Evolutionary conservation across 352 stramenopile species (phyloP), one percentile per base, ranked within the genome.

Genomic region (Globisporangium emineosum): DNA sequence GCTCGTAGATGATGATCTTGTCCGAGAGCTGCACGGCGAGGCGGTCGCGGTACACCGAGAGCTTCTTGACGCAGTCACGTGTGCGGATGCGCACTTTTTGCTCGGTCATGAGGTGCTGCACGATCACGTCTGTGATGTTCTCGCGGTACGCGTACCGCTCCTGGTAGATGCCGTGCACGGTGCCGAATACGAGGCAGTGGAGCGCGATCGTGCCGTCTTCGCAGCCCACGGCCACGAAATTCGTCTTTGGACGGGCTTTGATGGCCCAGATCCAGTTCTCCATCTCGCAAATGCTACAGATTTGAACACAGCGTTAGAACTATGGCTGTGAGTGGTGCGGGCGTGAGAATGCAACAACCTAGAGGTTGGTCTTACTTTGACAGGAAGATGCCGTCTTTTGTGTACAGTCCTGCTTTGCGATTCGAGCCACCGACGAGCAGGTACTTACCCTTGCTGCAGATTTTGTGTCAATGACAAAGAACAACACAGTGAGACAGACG

Each of bases 41-140:
- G 3, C 92, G 83, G 59, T 98, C 88, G 54, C 82, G 88, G 67
- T 98, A 98, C 5, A 98, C 77, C 15, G 91, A 95, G 40, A 98
- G 86, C 69, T 98, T 97, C 71, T 97, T 95, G 66, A 98, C 92
- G 64, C 93, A 97, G 70, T 98, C 94, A n/a, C 90, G 80, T 5
- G 86, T 97, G 72, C 97, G 97, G 71, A 98, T 98, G 52, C 88
- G 83, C 57, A 98, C 93, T 67, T 98, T 97, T 66, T 98, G 89
- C 68, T 98, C 93, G 19, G 90, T 98, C 72, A 97, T 88, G 33
- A 98, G 75, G 70, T 98, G 93, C 78, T 98, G 92, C 19, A 98
- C 90, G 66, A 98, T 96, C 55, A 98, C 93, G 67, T 98, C 94
- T 13, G 93, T 98, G 59, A 98, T 89, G 63, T 97, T 90, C 67